Evolutionary conservation across 129 eudicot genomes (phyloP), one percentile per base, ranked within the genome.

Genomic region (Deinandra increscens): DNA sequence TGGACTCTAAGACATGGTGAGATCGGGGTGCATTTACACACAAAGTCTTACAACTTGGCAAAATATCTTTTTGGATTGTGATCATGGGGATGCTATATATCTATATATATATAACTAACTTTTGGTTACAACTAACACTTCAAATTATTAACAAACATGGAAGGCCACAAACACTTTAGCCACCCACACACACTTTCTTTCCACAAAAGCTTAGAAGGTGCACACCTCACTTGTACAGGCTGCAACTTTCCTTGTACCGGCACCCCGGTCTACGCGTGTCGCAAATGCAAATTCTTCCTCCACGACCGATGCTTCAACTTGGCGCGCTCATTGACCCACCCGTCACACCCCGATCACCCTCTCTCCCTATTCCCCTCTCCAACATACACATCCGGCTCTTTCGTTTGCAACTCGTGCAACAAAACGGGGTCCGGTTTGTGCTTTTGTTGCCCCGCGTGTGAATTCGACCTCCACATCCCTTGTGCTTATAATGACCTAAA

Each of bases 161-260:
- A n/a, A n/a, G n/a, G 23, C 3, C 4, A 13, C 65, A 41, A 74
- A n/a, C 79, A 74, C 38, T 74, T 74, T 74, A 74, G 79, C 72
- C 66, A 65, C 48, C 66, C 72, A 23, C 79, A 74, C 59, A 74
- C 45, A 1, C 72, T 74, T 26, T 53, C 66, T 4, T 64, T 53
- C 43, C 46, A 74, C 66, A 42, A 65, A 51, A 65, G 59, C 66
- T 66, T 65, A 4, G 72, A 74, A 64, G 58, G 7, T 53, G 66
- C 66, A 38, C 37, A 53, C 54, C 66, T 65, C 61, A 56, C 43
- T 29, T 74, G 79, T 53, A 53, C 72, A 3, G 72, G 65, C 46
- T 74, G 72, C 78, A 74, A 74, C 22, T 12, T 74, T 39, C 71
- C 72, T 64, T 64, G 72, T 65, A 74, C 78, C 23, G 48, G 48